Percentiles rank a stretch among this genome's conserved stretches.
Evolutionary conservation across 2,329 filamentous ascomycete genomes (phyloP).

Genomic region (Xylariaceae sp.): DNA sequence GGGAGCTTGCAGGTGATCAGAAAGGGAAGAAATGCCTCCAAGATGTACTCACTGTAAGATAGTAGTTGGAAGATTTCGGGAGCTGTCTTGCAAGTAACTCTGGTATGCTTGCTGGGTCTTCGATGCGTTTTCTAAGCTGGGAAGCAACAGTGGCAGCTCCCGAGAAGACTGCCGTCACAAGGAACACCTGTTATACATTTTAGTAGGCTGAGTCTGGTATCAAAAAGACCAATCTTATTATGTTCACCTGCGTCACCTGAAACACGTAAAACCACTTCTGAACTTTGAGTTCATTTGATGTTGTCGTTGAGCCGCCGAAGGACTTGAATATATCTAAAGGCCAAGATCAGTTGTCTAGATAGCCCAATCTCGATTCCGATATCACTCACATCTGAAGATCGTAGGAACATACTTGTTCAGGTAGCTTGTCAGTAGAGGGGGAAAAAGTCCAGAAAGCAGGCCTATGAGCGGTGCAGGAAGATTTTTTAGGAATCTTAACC

Average conservation of each 20-base stretch:
- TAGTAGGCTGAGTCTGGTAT: not conserved
- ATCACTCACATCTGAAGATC: constrained; percentile 66
- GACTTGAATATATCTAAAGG: constrained; percentile 60
- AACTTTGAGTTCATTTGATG: constrained; percentile 69
- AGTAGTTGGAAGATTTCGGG: constrained; percentile 71
- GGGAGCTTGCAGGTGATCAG: too few relatives aligned
- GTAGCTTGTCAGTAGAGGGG: constrained; percentile 71
- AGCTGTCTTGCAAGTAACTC: constrained; percentile 57
- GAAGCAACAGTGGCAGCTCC: constrained; percentile 39
- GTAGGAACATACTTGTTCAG: constrained; percentile 80
- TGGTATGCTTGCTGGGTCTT: constrained; percentile 34
- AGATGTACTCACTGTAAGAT: too few relatives aligned
- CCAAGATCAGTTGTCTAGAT: not conserved
- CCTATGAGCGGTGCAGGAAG: constrained; percentile 68
- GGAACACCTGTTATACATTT: constrained; percentile 64
- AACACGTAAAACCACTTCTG: constrained; percentile 80
- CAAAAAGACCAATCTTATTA: not conserved
- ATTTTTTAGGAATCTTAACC: constrained; percentile 67
- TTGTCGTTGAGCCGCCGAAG: constrained; percentile 66
- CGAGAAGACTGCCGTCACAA: constrained; percentile 74
- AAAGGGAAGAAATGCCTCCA: too few relatives aligned
- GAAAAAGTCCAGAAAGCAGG: constrained; percentile 78
- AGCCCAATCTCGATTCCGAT: not conserved
- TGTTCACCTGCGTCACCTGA: constrained; percentile 56
- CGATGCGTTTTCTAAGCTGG: constrained; percentile 22